Base-by-base conservation (phyloP, 768 basidiomycete species). In the Dendrothele bispora region DNA sequence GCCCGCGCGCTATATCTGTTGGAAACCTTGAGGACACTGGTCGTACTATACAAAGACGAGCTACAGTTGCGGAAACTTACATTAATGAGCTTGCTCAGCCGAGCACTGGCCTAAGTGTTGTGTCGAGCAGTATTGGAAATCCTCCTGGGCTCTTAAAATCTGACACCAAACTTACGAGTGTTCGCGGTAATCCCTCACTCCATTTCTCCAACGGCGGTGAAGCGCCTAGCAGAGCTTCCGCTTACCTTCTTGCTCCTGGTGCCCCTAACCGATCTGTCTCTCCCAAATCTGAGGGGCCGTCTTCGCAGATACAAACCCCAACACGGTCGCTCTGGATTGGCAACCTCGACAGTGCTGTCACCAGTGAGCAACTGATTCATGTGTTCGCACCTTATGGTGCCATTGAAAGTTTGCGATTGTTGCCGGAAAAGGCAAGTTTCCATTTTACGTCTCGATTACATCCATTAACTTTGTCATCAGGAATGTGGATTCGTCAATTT, bases 401-500 rank as follows among this genome's bases (percentile, higher is more conserved):
- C 27, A 98, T 99, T 56, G 97, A 99, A 71, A 94, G 91, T 59
- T 70, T 99, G 63, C 76, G 97, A 57, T 76, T 99, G 59, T 75
- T 99, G 46, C 95, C 95, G 5, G 97, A 99, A 71, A 99, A 99
- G 87, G 95, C 95, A 38, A 55, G 69, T 54, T 43, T n/a, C 22
- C 10, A 29, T 25, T 39, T 28, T 41, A 40, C 22, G 34, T 24
- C 25, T 34, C 30, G 56, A n/a, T 43, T 37, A 37, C 11, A 25
- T 17, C 11, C 14, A 5, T 15, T 17, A 22, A 8, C 35, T 22
- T 43, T 21, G 46, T 43, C 35, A 52, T 48, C 51, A 98, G 95
- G 94, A 97, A 65, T 99, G 97, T 62, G 97, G 95, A 7, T 99
- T 99, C 63, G 95, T 99, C 62, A 99, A 99, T 64, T 99, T 97